Evolutionary conservation across 2,329 filamentous ascomycete species (phyloP).

Genomic region (Pseudomassariella vexata): DNA sequence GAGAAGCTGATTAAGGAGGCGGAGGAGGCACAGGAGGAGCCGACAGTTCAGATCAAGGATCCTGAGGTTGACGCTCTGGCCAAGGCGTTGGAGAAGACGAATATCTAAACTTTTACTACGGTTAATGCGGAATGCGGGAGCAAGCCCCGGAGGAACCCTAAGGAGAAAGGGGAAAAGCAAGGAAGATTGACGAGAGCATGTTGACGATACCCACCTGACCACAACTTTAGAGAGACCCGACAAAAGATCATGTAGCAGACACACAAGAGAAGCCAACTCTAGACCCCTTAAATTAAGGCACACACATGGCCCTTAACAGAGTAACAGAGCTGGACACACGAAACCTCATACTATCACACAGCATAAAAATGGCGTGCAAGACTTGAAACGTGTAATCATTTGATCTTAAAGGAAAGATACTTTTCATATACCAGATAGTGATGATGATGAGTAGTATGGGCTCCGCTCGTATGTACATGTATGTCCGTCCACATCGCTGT

Average conservation of each 20-base stretch:
- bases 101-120: too few relatives aligned
- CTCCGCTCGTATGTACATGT: conserved; percentile 9
- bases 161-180: conserved; percentile 3
- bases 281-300: too few relatives aligned
- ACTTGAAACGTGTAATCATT: too few relatives aligned
- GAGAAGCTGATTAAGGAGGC: conserved; percentile 67
- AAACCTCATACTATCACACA: too few relatives aligned
- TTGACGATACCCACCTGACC: background rate
- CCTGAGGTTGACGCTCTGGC: conserved; percentile 78
- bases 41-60: conserved; percentile 64
- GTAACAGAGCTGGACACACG: too few relatives aligned
- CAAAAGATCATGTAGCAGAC: too few relatives aligned
- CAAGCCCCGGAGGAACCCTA: too few relatives aligned
- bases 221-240: conserved; percentile 6
- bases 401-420: conserved; percentile 3
- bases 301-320: too few relatives aligned
- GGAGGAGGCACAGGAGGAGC: conserved; percentile 67
- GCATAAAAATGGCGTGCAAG: too few relatives aligned
- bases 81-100: conserved; percentile 67
- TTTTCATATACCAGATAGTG: conserved; percentile 5
- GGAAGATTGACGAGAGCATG: background rate
- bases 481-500: too few relatives aligned
- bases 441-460: conserved; percentile 4
- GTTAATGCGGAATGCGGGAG: too few relatives aligned
- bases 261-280: too few relatives aligned